Base-by-base conservation (phyloP, 177 flowering plant genomes). In the Vitis hybrid region DNA sequence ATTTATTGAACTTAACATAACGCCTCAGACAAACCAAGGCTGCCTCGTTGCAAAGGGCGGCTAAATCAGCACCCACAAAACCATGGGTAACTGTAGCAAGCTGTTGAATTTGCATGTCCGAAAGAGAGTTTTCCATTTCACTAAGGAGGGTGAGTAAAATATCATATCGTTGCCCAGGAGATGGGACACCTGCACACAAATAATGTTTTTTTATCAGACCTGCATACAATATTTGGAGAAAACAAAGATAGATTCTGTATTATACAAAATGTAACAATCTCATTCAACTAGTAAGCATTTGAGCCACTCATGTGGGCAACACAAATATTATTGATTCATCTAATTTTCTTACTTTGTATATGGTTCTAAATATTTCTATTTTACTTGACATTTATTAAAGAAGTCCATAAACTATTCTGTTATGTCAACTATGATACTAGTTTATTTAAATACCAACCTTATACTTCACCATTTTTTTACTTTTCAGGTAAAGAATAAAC, bases 31-130 rank as follows among this genome's bases (percentile, higher is more conserved):
- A 82, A 67, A 78, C 75, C 64, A 86, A 70, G 57, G 93, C 93
- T 26, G 98, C 98, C 72, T 89, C 94, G 75, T 87, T 86, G 80
- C 94, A 90, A 9, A 93, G 86, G 15, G 93, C 80, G 68, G 88
- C 87, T 51, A 96, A 77, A 86, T 96, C 99, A 75, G 97, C 93
- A 62, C 99, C 98, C 65, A 96, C 98, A 83, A 88, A 96, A 67
- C 99, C 99, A 83, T 96, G 97, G 16, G 98, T 89, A 51, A 75
- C 77, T 56, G 66, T 77, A 65, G 95, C 97, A 70, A 96, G 86
- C 39, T 87, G 75, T 63, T 81, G 78, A 67, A 93, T 60, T 81
- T 92, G 83, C n/a, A 21, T 10, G 31, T 84, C 88, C 63, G 68
- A 73, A 67, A 96, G 93, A 51, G 89, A 83, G 73, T 93, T 91